Evolutionary conservation across 441 rosid species (phyloP).

Genomic region (Erysimum pusillum): DNA sequence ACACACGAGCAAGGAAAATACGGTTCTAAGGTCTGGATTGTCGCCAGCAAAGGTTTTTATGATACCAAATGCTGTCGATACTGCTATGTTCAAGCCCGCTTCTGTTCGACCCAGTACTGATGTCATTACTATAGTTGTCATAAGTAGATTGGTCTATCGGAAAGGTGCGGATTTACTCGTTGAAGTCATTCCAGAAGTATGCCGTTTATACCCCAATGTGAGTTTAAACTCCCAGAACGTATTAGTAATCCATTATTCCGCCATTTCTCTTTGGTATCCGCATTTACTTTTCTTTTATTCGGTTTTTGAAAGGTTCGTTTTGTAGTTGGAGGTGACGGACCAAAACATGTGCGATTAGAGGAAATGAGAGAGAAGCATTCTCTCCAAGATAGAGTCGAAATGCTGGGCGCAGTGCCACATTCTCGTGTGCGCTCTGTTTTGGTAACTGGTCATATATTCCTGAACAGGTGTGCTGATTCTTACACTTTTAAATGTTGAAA

Average conservation of each 20-base stretch:
- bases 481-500: background rate
- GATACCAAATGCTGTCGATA: conserved; percentile 97
- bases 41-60: conserved; percentile 88
- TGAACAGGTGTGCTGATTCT: conserved; percentile 75
- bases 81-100: conserved; percentile 95
- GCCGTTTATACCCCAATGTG: conserved; percentile 79
- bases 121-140: conserved; percentile 85
- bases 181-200: conserved; percentile 95
- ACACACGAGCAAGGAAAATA: conserved; percentile 96
- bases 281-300: conserved; percentile 28
- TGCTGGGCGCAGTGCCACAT: conserved; percentile 97
- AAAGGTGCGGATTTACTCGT: conserved; percentile 98
- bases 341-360: conserved; percentile 90
- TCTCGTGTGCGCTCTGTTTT: conserved; percentile 87
- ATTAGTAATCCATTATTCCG: background rate
- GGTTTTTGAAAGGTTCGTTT: conserved; percentile 76
- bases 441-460: conserved; percentile 88
- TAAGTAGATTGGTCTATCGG: conserved; percentile 95
- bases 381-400: conserved; percentile 96
- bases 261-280: background rate
- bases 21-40: conserved; percentile 87
- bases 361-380: conserved; percentile 99
- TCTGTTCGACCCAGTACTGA: conserved; percentile 58
- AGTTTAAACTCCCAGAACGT: conserved; percentile 42
- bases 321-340: conserved; percentile 97